A percentile compares a stretch with the other conserved stretches of the same genome.
Conservation (phyloP, 441 rosid species). For the Aquilaria agallochum region DNA sequence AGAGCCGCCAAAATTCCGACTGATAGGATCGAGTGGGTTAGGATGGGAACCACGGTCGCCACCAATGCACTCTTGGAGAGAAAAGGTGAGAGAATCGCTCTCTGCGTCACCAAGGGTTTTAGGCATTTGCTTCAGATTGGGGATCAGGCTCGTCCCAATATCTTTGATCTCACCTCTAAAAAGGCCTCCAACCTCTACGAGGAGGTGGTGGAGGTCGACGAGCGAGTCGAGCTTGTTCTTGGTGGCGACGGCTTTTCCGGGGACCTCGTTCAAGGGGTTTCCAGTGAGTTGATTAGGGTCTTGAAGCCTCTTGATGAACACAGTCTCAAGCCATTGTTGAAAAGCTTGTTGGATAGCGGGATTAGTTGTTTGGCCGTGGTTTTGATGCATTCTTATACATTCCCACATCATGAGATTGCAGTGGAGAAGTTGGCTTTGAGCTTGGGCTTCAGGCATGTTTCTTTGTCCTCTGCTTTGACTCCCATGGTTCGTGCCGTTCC, state of each 20-base stretch:
- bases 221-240: conserved; percentile 75
- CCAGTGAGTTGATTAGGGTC: conserved; percentile 84
- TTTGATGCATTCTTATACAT: conserved; percentile 89
- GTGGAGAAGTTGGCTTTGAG: conserved; percentile 71
- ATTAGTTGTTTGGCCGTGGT: conserved; percentile 90
- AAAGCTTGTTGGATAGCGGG: conserved; percentile 65
- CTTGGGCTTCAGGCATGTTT: conserved; percentile 89
- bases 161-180: conserved; percentile 78
- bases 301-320: conserved; percentile 62
- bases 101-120: conserved; percentile 85
- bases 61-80: conserved; percentile 95
- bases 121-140: conserved; percentile 92
- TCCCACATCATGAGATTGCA: conserved; percentile 71
- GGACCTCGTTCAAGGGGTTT: conserved; percentile 57
- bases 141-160: conserved; percentile 85
- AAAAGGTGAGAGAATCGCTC: conserved; percentile 86
- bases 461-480: conserved; percentile 82
- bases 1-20: conserved; percentile 73
- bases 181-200: conserved; percentile 88
- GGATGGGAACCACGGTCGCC: conserved; percentile 98
- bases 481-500: conserved; percentile 99
- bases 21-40: conserved; percentile 87
- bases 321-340: conserved; percentile 50
- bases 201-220: conserved; percentile 81
- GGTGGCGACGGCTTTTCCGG: conserved; percentile 27